Evolutionary conservation across 2,329 filamentous ascomycete genomes (phyloP), one percentile per base, ranked within the genome.

Genomic region (Metarhizium sp.): DNA sequence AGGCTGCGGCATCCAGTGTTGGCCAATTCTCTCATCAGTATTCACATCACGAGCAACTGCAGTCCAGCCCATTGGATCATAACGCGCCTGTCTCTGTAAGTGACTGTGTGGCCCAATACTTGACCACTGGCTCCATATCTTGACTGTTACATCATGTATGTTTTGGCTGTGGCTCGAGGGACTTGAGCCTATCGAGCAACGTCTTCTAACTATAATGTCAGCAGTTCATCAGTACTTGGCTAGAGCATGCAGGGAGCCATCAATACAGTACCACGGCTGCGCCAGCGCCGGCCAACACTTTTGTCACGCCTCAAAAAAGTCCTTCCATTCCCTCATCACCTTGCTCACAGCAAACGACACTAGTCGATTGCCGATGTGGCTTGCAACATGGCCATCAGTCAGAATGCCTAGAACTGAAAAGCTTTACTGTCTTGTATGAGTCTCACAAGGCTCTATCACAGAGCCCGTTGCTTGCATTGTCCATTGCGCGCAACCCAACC

Each of bases 311-410:
- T 29, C 25, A 29, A 7, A 7, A 34, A 20, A 10, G 8, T 8
- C 47, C 25, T 16, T 43, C 40, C 50, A 52, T 25, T 42, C 38
- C 48, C 50, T 43, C 50, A 52, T 34, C 55, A 53, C 53, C 58
- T 47, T 52, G 36, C 45, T 51, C 59, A 50, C 55, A 57, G 47
- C 56, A 53, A 52, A 47, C 46, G 6, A 47, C 59, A 42, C 29
- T 58, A 30, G 59, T 64, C 14, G 59, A 64, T 32, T 66, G 64
- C 51, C 62, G 62, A 51, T 66, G 64, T 40, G 64, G 64, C 55
- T 57, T 60, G n/a, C 58, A 59, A 57, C 64, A 66, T 49, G 55
- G 54, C 34, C 59, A 59, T 13, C 59, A 56, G 20, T 57, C 57
- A 10, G 59, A 66, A 34, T 64, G 62, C 38, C 52, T 64, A 5